These are phyloP conservation scores for Aspergillus ostianus DNA, from an alignment of 495 filamentous ascomycete species.

Conservation along the genomic window DNA sequence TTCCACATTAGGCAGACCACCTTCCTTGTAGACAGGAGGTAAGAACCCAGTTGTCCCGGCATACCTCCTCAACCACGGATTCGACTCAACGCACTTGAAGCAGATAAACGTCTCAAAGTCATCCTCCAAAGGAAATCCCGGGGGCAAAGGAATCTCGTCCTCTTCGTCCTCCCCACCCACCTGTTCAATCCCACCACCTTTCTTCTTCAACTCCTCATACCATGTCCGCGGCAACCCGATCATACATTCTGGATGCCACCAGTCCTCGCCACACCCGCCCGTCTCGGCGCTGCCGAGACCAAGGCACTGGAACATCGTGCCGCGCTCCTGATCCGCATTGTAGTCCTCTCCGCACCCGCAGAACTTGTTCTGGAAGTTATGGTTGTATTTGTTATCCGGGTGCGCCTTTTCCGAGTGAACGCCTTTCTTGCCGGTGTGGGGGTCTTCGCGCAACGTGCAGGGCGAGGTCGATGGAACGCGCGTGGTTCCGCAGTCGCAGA, in stretches of 20 bases:
- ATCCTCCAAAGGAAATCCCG: constrained; percentile 84
- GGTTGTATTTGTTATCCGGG: constrained; percentile 81
- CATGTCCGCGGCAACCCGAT: constrained; percentile 67
- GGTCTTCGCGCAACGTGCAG: constrained; percentile 76
- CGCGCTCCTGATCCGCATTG: constrained; percentile 79
- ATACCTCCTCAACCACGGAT: constrained; percentile 91
- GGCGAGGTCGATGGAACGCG: constrained; percentile 65
- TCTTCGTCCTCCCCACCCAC: constrained; percentile 33
- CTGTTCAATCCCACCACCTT: constrained; percentile 43
- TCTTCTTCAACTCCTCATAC: constrained; percentile 34
- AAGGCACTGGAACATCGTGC: constrained; percentile 99
- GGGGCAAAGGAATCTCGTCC: constrained; percentile 63
- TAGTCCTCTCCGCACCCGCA: constrained; percentile 89
- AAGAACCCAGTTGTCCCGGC: constrained; percentile 83
- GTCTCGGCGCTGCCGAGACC: constrained; percentile 76
- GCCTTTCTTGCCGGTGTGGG: constrained; percentile 69
- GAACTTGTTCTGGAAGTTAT: constrained; percentile 91
- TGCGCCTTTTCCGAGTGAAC: constrained; percentile 72
- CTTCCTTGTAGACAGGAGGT: constrained; percentile 56
- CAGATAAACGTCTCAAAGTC: constrained; percentile 88
- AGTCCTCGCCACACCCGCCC: constrained; percentile 95
- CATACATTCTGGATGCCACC: constrained; percentile 96
- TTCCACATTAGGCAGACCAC: constrained; percentile 23
- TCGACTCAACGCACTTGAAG: constrained; percentile 85
- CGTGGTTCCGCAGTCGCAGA: constrained; percentile 94